Base-by-base conservation (phyloP, 768 basidiomycete species). In the Lentinula sp. region DNA sequence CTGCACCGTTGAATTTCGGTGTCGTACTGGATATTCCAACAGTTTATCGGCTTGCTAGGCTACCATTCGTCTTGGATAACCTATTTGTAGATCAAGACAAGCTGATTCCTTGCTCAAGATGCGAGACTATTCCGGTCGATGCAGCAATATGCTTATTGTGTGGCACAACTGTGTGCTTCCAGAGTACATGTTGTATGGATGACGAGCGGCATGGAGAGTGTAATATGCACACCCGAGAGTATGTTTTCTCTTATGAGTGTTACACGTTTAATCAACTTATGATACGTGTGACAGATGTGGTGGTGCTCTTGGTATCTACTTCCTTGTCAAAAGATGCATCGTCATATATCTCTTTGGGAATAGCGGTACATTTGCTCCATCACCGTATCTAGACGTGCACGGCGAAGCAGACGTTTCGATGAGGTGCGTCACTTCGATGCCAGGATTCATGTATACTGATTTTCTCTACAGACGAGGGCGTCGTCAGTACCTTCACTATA, bases 211-310 rank as follows among this genome's bases (percentile, higher is more conserved):
- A 88, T 28, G 97, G 96, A 33, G 96, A 99, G 69, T 98, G 95
- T 71, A 99, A 98, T 70, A 84, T 91, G 80, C 97, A 98, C 70
- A 91, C 89, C 55, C 81, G 94, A 81, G 90, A 92, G 96, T 97
- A 69, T 69, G 94, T 86, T 6, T 59, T 61, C 28, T 35, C 50
- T 51, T 7, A 7, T 28, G 37, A 48, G 35, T 55, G 57, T 65
- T n/a, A 49, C 28, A 6, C 20, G 42, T 56, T 32, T 42, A 28
- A 59, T 64, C 36, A 63, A 15, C 28, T 48, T 18, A 41, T 13
- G n/a, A 41, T n/a, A 3, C 58, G 16, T 45, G 48, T 59, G 54
- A 12, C 65, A 98, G 96, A 60, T 98, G 96, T 67, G 93, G 92
- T 6, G 95, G 94, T 4, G 85, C 86, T 2, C 81, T 93, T 50